Base-by-base conservation (phyloP, 768 basidiomycete genomes). In the Boletus insuetus region DNA sequence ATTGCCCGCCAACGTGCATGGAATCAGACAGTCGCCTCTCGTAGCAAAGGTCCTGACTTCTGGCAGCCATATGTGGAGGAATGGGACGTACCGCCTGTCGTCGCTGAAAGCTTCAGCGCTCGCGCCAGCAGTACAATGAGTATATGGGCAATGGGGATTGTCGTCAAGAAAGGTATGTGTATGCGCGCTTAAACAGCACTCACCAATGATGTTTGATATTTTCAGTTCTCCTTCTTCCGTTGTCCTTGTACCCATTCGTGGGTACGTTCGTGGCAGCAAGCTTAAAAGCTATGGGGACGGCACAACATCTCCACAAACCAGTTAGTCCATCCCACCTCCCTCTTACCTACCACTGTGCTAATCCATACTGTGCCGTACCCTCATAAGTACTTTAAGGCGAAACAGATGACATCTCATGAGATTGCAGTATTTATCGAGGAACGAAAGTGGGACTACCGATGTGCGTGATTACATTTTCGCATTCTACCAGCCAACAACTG, bases 31-130 rank as follows among this genome's bases (percentile, higher is more conserved):
- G 84, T 96, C 29, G 73, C 79, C 7, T 95, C 92, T 6, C 82
- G 94, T 2, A 87, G 87, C 13, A 96, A 96, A 62, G 84, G 86
- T 0, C 74, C 79, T 0, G 84, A 89, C 10, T 96, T 95, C 74
- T 98, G 92, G 91, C 77, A 79, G 55, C 82, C 84, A 0, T 92
- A 91, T 56, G 82, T 89, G 0, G 87, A 94, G 65, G 91, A 93
- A 69, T 90, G 87, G 88, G 79, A 84, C 24, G 65, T 73, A 3
- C 88, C 89, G 0, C 85, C 82, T 0, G 60, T 61, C 1, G 69
- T 80, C 6, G 61, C 71, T 12, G 68, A 69, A 35, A 53, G 50
- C 24, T 57, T 43, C 64, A 72, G 37, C 62, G 71, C n/a, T 56
- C 58, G 54, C 13, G 8, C 56, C 20, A 24, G 53, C 38, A 49